A percentile compares a stretch with the other conserved stretches of the same genome.
These are phyloP conservation scores for Dryadomyces sulphureus DNA, from an alignment of 2,329 filamentous ascomycete genomes.

Conservation along the genomic window DNA sequence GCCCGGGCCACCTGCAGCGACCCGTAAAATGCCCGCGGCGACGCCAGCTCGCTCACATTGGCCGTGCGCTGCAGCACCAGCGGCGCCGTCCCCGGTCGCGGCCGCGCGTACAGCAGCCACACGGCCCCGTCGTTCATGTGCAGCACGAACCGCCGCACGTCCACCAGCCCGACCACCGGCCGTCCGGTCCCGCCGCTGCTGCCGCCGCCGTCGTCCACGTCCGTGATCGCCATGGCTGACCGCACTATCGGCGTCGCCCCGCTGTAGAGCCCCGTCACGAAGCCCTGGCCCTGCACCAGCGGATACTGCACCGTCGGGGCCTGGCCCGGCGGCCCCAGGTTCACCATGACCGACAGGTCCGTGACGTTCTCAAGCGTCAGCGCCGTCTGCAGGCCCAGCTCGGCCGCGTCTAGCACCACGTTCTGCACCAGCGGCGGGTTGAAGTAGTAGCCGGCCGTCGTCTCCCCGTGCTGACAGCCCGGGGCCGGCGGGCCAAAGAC, in stretches of 20 bases:
- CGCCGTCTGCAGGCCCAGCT: slow-evolving; percentile 48
- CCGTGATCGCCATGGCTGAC: slow-evolving; percentile 30
- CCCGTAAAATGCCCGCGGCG: slow-evolving; percentile 56
- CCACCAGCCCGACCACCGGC: background rate
- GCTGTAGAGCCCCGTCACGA: slow-evolving; percentile 64
- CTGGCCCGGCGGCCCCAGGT: slow-evolving; percentile 39
- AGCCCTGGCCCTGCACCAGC: slow-evolving; percentile 78
- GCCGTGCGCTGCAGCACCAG: slow-evolving; percentile 55
- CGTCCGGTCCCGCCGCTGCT: slow-evolving; percentile 23
- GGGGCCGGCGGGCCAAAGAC: slow-evolving; percentile 45
- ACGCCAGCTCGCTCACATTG: slow-evolving; percentile 44
- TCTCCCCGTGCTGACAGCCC: slow-evolving; percentile 11
- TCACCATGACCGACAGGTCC: slow-evolving; percentile 50
- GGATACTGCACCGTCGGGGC: slow-evolving; percentile 58
- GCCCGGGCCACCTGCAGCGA: slow-evolving; percentile 74
- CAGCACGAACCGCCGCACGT: slow-evolving; percentile 61
- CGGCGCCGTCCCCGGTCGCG: slow-evolving; percentile 35
- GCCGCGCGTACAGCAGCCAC: slow-evolving; percentile 71
- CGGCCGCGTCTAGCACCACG: slow-evolving; percentile 62
- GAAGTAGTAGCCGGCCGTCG: slow-evolving; percentile 52
- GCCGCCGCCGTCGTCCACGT: slow-evolving; percentile 19
- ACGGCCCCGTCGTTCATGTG: slow-evolving; percentile 54
- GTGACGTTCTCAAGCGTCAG: slow-evolving; percentile 39
- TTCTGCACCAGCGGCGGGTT: slow-evolving; percentile 75
- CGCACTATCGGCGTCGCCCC: slow-evolving; percentile 59